Percentiles rank a stretch among this genome's conserved stretches.
Evolutionary conservation across 805 yeast species (phyloP).

Genomic region (Starmera caribaea): DNA sequence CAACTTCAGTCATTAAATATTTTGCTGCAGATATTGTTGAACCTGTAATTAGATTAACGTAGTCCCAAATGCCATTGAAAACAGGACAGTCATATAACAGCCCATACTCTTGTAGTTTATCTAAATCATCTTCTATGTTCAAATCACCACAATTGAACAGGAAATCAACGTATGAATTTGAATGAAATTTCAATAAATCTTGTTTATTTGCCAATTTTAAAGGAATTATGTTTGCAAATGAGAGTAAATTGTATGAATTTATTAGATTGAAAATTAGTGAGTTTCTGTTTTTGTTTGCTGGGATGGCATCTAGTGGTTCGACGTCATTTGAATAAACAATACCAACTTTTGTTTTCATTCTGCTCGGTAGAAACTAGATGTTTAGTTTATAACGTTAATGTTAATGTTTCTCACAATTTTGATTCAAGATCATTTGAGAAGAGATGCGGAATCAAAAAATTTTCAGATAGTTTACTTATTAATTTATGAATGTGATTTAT

Average conservation of each 20-base stretch:
- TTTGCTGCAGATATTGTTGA: conserved; percentile 44
- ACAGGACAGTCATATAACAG: conserved; percentile 54
- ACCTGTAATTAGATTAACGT: conserved; percentile 42
- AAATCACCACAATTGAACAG: conserved; percentile 20
- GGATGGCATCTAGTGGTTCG: conserved; percentile 20
- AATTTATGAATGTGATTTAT: too few species aligned
- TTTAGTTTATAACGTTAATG: too few species aligned
- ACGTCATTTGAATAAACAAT: conserved; percentile 1
- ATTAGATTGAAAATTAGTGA: conserved; percentile 33
- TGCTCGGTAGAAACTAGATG: too few species aligned
- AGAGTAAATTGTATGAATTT: conserved; percentile 28
- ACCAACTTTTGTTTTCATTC: too few species aligned
- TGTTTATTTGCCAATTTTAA: conserved; percentile 19
- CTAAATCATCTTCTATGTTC: background rate
- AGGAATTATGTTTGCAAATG: conserved; percentile 18
- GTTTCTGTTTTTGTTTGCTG: conserved; percentile 45
- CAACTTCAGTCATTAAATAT: conserved; percentile 16
- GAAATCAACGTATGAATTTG: conserved; percentile 27
- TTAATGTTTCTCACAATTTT: too few species aligned
- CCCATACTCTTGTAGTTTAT: conserved; percentile 29
- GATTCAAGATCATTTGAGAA: too few species aligned
- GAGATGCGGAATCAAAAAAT: too few species aligned
- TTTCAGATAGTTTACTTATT: too few species aligned
- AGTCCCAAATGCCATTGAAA: conserved; percentile 43
- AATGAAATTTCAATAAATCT: conserved; percentile 44